Evolutionary conservation across 164 flowering plant species (phyloP).

Genomic region (Kalanchoe fedtschenkoi): DNA sequence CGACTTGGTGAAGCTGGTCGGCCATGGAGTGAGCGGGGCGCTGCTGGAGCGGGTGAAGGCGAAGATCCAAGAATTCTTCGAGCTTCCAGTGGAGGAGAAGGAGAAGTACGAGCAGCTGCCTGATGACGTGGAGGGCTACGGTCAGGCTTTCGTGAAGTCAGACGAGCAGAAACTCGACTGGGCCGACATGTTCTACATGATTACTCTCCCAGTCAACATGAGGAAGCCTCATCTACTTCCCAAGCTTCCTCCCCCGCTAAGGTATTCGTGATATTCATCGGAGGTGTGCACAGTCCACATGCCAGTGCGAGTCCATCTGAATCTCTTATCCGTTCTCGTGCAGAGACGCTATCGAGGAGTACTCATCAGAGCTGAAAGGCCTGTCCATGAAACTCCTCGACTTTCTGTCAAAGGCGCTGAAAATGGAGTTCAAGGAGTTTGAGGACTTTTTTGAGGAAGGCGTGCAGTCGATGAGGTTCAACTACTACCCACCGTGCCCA

Average conservation of each 20-base stretch:
- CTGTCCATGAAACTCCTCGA: no score
- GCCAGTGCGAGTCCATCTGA: not conserved
- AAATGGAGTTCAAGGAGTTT: no score
- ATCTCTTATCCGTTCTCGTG: not conserved
- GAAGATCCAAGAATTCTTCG: slow-evolving; percentile 32
- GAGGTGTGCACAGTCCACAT: not conserved
- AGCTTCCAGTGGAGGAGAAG: slow-evolving; percentile 41
- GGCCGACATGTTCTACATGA: slow-evolving; percentile 36
- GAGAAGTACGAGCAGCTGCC: slow-evolving; percentile 24
- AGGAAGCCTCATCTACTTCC: slow-evolving; percentile 9
- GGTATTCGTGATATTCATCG: slow-evolving; percentile 14
- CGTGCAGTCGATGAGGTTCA: no score
- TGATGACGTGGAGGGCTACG: slow-evolving; percentile 38
- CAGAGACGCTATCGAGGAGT: slow-evolving; percentile 28
- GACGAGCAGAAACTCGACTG: no score
- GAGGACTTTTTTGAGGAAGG: no score
- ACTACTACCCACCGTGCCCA: not conserved
- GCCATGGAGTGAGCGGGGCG: slow-evolving; percentile 31
- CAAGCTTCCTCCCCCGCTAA: slow-evolving; percentile 21
- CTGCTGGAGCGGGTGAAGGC: slow-evolving; percentile 32
- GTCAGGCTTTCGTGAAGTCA: slow-evolving; percentile 50
- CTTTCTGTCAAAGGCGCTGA: no score
- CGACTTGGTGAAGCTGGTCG: slow-evolving; percentile 20
- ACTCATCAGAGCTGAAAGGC: slow-evolving; percentile 21
- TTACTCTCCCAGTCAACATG: slow-evolving; percentile 6